Percentiles rank a stretch among this genome's conserved stretches.
phyloP scores from a whole-genome alignment of 805 yeast genomes.

The Nakazawaea holstii region DNA sequence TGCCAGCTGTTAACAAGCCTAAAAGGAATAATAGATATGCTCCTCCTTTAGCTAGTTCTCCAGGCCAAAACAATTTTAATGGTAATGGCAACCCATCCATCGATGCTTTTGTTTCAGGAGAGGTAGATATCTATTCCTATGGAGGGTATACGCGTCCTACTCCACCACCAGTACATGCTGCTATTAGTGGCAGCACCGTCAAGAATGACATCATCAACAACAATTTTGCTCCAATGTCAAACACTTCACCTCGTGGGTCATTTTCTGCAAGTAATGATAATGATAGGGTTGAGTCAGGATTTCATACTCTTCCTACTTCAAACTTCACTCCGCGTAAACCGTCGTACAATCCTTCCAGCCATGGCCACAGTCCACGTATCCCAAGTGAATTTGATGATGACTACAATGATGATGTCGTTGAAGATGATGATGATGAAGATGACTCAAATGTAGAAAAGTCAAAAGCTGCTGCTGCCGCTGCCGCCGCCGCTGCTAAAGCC shows the following conservation, averaged over 20 bases:
- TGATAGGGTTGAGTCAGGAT: too few relatives aligned
- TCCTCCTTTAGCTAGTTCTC: slow-evolving; percentile 1
- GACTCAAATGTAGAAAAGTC: slow-evolving; percentile 26
- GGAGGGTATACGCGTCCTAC: slow-evolving; percentile 6
- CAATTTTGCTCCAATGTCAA: not conserved
- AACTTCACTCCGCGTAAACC: not conserved
- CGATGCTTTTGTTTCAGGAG: not conserved
- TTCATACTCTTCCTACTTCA: not conserved
- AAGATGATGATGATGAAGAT: slow-evolving; percentile 36
- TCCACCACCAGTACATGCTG: not conserved
- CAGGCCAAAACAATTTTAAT: not conserved
- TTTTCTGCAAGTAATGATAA: too few relatives aligned
- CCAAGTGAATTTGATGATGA: slow-evolving; percentile 27
- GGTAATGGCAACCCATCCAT: not conserved
- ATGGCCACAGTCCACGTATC: not conserved
- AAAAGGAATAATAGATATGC: slow-evolving; percentile 9
- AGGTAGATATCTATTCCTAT: slow-evolving; percentile 7
- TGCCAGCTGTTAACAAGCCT: not conserved
- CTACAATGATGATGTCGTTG: slow-evolving; percentile 42
- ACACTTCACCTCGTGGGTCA: too few relatives aligned
- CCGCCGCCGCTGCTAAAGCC: slow-evolving; percentile 14
- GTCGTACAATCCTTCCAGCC: not conserved
- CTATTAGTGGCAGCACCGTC: not conserved
- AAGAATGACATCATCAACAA: not conserved
- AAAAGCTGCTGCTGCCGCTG: slow-evolving; percentile 16